These are phyloP conservation scores for Pseudonectria foliicola DNA, from an alignment of 2,329 filamentous ascomycete genomes.

Conservation along the genomic window DNA sequence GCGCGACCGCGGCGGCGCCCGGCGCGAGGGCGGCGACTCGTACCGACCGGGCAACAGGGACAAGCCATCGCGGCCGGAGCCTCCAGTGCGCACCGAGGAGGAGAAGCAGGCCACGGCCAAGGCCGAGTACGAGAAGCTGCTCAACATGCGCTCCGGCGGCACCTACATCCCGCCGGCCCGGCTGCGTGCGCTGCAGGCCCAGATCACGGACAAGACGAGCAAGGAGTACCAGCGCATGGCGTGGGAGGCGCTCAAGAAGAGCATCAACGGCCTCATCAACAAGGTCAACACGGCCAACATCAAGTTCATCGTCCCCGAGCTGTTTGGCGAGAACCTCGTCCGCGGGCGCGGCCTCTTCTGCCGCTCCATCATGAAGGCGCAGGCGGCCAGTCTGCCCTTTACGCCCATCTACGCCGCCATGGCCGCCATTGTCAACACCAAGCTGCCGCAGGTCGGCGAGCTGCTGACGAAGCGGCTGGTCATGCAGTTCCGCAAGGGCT, in stretches of 20 bases:
- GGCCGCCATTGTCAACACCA: conserved; percentile 95
- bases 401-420: conserved; percentile 95
- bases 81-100: conserved; percentile 56
- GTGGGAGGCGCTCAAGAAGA: conserved; percentile 98
- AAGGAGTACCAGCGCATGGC: conserved; percentile 99
- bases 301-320: conserved; percentile 91
- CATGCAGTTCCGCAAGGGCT: conserved; percentile 90
- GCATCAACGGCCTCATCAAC: conserved; percentile 97
- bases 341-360: conserved; percentile 90
- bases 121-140: conserved; percentile 86
- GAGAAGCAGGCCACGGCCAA: conserved; percentile 84
- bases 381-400: conserved; percentile 90
- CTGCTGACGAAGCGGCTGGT: conserved; percentile 78
- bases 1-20: conserved; percentile 13
- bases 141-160: conserved; percentile 88
- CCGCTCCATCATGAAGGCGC: conserved; percentile 95
- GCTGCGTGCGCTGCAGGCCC: conserved; percentile 83
- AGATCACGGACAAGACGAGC: conserved; percentile 92
- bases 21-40: conserved; percentile 41
- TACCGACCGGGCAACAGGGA: conserved; percentile 38
- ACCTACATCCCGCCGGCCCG: conserved; percentile 94
- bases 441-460: conserved; percentile 90
- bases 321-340: conserved; percentile 91
- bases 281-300: conserved; percentile 98
- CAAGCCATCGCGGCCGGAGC: conserved; percentile 25